These are phyloP conservation scores for Podila verticillata DNA, from an alignment of 192 early-diverging fungal species.

Conservation along the genomic window DNA sequence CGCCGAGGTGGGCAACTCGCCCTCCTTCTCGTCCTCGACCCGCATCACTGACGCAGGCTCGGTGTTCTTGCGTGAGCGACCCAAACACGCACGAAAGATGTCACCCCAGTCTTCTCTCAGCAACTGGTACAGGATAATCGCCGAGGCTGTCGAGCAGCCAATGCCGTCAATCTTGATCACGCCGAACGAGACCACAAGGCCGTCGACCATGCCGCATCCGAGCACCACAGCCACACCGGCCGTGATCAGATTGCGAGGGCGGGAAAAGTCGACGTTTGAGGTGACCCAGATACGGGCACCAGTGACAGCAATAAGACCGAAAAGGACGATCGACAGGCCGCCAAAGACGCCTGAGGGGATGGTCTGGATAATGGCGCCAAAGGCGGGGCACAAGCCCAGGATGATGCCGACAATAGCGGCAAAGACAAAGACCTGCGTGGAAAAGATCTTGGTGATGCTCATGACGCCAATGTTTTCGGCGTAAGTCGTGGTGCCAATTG, in stretches of 20 bases:
- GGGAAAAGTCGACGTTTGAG: constrained; percentile 61
- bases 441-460: constrained; percentile 65
- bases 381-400: constrained; percentile 66
- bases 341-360: constrained; percentile 67
- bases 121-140: constrained; percentile 53
- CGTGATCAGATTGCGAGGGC: constrained; percentile 60
- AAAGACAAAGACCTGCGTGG: constrained; percentile 62
- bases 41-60: not conserved
- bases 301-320: constrained; percentile 62
- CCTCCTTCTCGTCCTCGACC: constrained; percentile 1
- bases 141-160: constrained; percentile 53
- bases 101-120: constrained; percentile 40
- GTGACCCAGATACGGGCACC: constrained; percentile 68
- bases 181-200: constrained; percentile 48
- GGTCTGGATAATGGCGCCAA: constrained; percentile 61
- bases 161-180: constrained; percentile 60
- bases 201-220: constrained; percentile 57
- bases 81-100: constrained; percentile 8
- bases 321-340: constrained; percentile 62
- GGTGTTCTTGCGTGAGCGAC: not conserved
- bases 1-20: not conserved
- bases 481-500: constrained; percentile 65
- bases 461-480: constrained; percentile 69
- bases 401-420: constrained; percentile 64
- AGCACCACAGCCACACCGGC: constrained; percentile 61